Base-by-base conservation (phyloP, 1,139 yeast species). In the Hansenula lynferdii region DNA sequence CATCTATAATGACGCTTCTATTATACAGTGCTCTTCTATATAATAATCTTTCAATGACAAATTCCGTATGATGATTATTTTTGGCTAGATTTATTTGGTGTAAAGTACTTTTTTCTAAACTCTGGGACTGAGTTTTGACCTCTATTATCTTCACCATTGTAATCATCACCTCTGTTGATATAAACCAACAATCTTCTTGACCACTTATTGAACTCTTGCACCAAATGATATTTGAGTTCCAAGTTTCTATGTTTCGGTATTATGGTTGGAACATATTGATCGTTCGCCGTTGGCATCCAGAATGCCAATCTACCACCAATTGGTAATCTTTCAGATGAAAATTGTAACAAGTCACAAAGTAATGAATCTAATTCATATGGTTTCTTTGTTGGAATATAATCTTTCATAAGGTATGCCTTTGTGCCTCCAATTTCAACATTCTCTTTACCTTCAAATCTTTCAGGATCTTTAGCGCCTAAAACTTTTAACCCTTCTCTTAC, bases 231-330 rank as follows among this genome's bases (percentile, higher is more conserved):
- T 33, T 82, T 61, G 45, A 89, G 66, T 54, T 85, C 84, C 42
- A 92, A 61, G 35, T 75, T 77, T 42, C 76, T 71, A 60, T 92
- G 96, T 50, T 80, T 79, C 2, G 97, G 97, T 29, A 90, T 79
- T 41, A 76, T 70, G 25, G 85, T 77, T 42, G 80, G 80, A 12
- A 67, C 60, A 49, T 78, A 80, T 47, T 86, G 95, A 50, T 86
- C 96, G 56, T 89, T 89, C 2, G 97, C 95, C 0, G 95, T 85
- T 0, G 99, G 99, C 95, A 92, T 86, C 99, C 99, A 92, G 58
- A 89, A 90, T 19, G 95, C 86, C 28, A 92, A 67, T 45, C 97
- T 66, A 0, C 97, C 96, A 10, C 75, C 75, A 3, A 79, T 65
- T 0, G 84, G 85, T 41, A 92, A 67, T 51, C 92, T 74, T 9